Base-by-base conservation (phyloP, 2,329 filamentous ascomycete genomes). In the Plenodomus tracheiphilus region DNA sequence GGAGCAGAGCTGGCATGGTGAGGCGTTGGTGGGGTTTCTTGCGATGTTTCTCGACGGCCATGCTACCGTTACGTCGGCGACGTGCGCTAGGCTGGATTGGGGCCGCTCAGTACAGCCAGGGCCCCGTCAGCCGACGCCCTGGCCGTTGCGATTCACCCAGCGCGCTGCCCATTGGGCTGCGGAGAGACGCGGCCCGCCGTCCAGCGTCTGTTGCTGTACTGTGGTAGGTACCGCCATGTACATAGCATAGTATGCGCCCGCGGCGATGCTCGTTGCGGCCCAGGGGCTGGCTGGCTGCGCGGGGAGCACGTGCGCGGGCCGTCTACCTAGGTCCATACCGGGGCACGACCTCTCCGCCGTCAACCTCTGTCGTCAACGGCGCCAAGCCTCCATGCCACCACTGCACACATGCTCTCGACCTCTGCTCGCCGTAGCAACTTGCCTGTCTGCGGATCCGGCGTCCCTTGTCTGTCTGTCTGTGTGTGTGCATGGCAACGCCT, bases 21-120 rank as follows among this genome's bases (percentile, higher is more conserved):
- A 61, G 56, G 54, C 5, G 56, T 54, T 59, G 54, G 60, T 57
- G 57, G 64, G 61, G 61, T 58, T 55, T 58, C 49, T 56, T 45
- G 53, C 47, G 49, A 55, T 55, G 62, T 64, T 62, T 66, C 58
- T 49, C 47, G 53, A 58, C 35, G 49, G 53, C 49, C 58, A 62
- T 66, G 59, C 60, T 68, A 68, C 65, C 59, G 64, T 66, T 66
- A 66, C 65, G 58, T 65, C 61, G 57, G 57, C 53, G 46, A 54
- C 39, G 32, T 34, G 32, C 47, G 50, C 64, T 67, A 68, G 59
- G 11, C 58, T 47, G 44, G 17, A 46, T 56, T 46, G 47, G 53
- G 59, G 19, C 28, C 16, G 34, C 43, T 15, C 13, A n/a, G 20
- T 32, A n/a, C n/a, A n/a, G n/a, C n/a, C n/a, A n/a, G n/a, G 49